phyloP scores from a whole-genome alignment of 768 basidiomycete genomes.

The Auriscalpium orientale region DNA sequence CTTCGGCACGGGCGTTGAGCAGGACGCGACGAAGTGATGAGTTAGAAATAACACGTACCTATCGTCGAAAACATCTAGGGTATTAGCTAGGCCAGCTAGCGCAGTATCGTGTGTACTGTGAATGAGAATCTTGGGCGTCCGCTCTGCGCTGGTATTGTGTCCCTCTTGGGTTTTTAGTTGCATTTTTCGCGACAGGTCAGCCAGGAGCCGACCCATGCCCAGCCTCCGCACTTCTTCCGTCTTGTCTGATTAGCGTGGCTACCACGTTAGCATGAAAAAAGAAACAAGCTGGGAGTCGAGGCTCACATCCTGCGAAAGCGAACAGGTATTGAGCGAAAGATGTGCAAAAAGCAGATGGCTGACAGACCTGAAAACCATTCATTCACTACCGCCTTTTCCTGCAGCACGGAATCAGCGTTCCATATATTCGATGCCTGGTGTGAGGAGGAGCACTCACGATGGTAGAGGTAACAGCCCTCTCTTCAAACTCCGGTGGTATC shows the following conservation, averaged over 20 bases:
- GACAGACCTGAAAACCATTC: slow-evolving; percentile 68
- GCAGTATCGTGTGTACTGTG: slow-evolving; percentile 70
- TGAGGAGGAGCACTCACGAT: slow-evolving; percentile 37
- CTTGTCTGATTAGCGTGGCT: slow-evolving; percentile 38
- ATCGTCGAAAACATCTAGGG: slow-evolving; percentile 68
- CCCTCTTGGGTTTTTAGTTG: slow-evolving; percentile 42
- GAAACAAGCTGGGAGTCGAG: not conserved
- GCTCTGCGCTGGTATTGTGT: slow-evolving; percentile 18
- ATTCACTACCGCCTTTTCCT: slow-evolving; percentile 67
- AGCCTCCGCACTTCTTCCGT: slow-evolving; percentile 67
- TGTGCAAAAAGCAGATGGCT: not conserved
- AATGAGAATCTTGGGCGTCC: slow-evolving; percentile 57
- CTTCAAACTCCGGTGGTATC: slow-evolving; percentile 67
- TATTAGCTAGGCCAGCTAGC: slow-evolving; percentile 53
- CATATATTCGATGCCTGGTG: not conserved
- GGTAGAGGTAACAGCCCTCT: slow-evolving; percentile 46
- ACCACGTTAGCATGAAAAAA: too few species aligned
- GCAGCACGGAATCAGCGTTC: not conserved
- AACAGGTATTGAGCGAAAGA: not conserved
- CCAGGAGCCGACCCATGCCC: slow-evolving; percentile 70
- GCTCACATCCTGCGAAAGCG: slow-evolving; percentile 1
- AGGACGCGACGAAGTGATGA: not conserved
- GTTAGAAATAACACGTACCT: slow-evolving; percentile 24
- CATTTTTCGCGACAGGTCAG: slow-evolving; percentile 59
- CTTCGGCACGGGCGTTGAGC: too few species aligned